Conservation (phyloP, 73 alveolate species). For the Paraurostyla sp. region DNA sequence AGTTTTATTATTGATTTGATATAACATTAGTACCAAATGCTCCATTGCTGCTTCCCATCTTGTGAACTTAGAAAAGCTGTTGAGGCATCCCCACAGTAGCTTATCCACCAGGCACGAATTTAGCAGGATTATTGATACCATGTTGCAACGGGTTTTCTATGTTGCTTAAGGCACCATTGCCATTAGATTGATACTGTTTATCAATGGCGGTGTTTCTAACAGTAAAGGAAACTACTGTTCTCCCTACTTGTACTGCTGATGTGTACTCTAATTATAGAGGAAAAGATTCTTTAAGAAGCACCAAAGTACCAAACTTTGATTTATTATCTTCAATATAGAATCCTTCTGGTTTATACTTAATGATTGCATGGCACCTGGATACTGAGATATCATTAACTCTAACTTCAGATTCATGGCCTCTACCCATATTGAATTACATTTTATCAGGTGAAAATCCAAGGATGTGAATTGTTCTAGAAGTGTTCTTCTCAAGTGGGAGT, state of each 20-base stretch:
- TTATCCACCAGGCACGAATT: no score
- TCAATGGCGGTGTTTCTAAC: constrained; percentile 34
- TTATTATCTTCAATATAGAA: constrained; percentile 87
- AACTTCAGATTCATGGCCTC: constrained; percentile 91
- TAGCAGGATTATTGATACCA: no score
- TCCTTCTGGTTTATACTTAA: constrained; percentile 68
- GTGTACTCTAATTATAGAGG: constrained; percentile 23
- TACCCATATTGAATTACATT: constrained; percentile 75
- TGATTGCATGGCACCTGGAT: constrained; percentile 86
- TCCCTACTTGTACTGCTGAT: constrained; percentile 60
- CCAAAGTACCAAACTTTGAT: constrained; percentile 93
- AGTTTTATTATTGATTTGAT: neutral
- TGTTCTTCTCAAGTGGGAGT: constrained; percentile 71
- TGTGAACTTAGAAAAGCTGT: neutral
- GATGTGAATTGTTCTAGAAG: constrained; percentile 40
- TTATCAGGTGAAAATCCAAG: constrained; percentile 5
- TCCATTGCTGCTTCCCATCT: constrained; percentile 4
- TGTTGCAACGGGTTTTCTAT: no score
- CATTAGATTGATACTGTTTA: neutral
- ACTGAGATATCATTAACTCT: constrained; percentile 89
- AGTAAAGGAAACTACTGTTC: constrained; percentile 66
- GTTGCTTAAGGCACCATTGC: no score
- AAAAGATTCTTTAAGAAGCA: constrained; percentile 75
- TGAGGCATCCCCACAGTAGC: no score
- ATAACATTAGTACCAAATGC: no score